phyloP scores from a whole-genome alignment of 441 rosid genomes.

The Metrosideros polymorpha region DNA sequence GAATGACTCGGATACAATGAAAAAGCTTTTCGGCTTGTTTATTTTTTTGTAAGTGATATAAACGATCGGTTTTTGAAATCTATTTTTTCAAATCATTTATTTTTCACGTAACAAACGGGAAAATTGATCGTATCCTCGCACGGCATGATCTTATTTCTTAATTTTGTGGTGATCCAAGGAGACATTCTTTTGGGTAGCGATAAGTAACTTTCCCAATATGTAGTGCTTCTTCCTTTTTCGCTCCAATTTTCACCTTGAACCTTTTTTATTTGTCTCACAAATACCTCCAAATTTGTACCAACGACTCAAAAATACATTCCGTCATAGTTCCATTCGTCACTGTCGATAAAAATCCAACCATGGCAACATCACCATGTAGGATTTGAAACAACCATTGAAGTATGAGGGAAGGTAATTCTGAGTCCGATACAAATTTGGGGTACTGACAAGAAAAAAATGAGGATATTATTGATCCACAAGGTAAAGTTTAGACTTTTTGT shows the following conservation, averaged over 20 bases:
- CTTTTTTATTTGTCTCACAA: not conserved
- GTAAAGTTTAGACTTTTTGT: too few relatives aligned
- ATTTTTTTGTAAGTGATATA: too few relatives aligned
- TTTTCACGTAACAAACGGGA: too few relatives aligned
- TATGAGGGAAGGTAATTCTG: fast-evolving
- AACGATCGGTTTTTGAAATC: too few relatives aligned
- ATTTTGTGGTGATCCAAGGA: not conserved
- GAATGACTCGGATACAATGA: too few relatives aligned
- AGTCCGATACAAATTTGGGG: fast-evolving
- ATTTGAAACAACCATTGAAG: fast-evolving
- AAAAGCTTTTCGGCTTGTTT: too few relatives aligned
- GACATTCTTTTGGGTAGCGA: not conserved
- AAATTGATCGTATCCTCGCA: not conserved
- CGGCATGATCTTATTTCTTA: not conserved
- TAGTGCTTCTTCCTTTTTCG: too few relatives aligned
- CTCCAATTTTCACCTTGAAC: too few relatives aligned
- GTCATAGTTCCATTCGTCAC: not conserved
- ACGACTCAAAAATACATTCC: fast-evolving
- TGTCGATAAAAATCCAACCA: too few relatives aligned
- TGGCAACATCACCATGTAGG: fast-evolving
- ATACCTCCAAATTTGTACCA: fast-evolving
- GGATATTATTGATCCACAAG: not conserved
- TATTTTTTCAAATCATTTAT: too few relatives aligned
- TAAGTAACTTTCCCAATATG: too few relatives aligned
- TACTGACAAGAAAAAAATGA: fast-evolving